These are phyloP conservation scores for Coelastrella sp. DNA, from an alignment of 139 green algal genomes.

Conservation along the genomic window DNA sequence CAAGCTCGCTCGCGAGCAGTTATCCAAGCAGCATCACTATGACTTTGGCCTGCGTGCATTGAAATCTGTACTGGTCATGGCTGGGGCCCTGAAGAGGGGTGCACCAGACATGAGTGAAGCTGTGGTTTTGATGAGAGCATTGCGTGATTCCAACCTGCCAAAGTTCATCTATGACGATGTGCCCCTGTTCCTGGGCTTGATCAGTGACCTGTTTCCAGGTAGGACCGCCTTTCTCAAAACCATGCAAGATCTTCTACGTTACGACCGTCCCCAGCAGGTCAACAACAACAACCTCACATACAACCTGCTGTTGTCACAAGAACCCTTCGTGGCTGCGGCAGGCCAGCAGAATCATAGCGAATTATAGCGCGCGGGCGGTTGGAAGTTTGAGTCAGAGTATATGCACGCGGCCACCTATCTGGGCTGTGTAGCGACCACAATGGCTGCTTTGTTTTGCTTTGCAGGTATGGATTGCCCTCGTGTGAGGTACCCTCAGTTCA, in stretches of 20 bases:
- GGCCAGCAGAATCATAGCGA: neutral
- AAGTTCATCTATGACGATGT: constrained; percentile 85
- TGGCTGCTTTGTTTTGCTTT: neutral
- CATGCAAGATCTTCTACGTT: too few species aligned
- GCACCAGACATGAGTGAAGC: constrained; percentile 58
- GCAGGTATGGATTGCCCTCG: constrained; percentile 81
- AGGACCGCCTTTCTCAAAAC: neutral
- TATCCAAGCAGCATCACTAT: constrained; percentile 89
- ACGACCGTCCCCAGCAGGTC: too few species aligned
- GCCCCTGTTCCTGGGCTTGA: constrained; percentile 87
- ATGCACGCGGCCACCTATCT: too few species aligned
- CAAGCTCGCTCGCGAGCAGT: constrained; percentile 85
- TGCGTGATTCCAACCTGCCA: constrained; percentile 89
- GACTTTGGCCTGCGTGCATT: constrained; percentile 89
- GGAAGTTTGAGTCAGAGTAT: too few species aligned
- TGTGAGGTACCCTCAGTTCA: constrained; percentile 83
- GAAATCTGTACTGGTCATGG: constrained; percentile 88
- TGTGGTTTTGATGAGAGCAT: constrained; percentile 87
- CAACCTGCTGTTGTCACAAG: neutral
- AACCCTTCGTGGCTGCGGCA: neutral
- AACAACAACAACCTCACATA: neutral
- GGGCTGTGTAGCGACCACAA: too few species aligned
- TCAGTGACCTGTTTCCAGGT: constrained; percentile 69
- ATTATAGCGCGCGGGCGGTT: too few species aligned
- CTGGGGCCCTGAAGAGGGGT: constrained; percentile 78